Evolutionary conservation across 2,329 filamentous ascomycete genomes (phyloP), one percentile per base, ranked within the genome.

Genomic region (Pseudocercospora fuligena): DNA sequence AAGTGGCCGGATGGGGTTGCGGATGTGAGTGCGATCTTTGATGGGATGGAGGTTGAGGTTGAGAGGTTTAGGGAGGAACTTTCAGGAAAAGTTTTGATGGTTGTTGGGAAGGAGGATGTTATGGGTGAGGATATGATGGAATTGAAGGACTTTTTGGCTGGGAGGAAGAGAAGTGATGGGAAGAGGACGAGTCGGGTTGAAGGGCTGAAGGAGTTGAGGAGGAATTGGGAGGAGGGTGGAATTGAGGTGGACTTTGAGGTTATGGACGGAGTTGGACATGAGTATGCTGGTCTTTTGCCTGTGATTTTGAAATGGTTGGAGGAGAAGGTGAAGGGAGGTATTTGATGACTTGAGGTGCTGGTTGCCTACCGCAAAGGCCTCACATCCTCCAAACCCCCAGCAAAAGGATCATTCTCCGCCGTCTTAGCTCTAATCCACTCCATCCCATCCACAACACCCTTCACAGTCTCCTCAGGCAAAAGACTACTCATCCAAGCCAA

Each of bases 191-290:
- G 61, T 54, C 60, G 66, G 2, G 53, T 66, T n/a, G 33, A 69
- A 7, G 27, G 21, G 2, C n/a, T 67, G 12, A 61, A 63, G 40
- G 23, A 29, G n/a, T 31, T 69, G 5, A 61, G 63, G n/a, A 40
- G 60, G 1, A 51, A 69, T 46, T 69, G 67, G 62, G 21, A 60
- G 19, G 53, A 60, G 36, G 49, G 59, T 49, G 67, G 67, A 3
- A 61, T 69, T 25, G 31, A 67, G 33, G 49, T 43, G 29, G 59
- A 61, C 21, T 49, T 69, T 31, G 58, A 63, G 19, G 59, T 65
- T 58, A 61, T 69, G n/a, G 61, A 61, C 12, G 58, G 53, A 27
- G 65, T 62, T 0, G 67, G 58, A 5, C 67, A 67, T 58, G 58
- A 33, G 12, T 67, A 67, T 54, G 47, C 16, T 3, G 67, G 16